phyloP scores from a whole-genome alignment of 192 early-diverging fungal genomes.

The Linnemannia hyalina region DNA sequence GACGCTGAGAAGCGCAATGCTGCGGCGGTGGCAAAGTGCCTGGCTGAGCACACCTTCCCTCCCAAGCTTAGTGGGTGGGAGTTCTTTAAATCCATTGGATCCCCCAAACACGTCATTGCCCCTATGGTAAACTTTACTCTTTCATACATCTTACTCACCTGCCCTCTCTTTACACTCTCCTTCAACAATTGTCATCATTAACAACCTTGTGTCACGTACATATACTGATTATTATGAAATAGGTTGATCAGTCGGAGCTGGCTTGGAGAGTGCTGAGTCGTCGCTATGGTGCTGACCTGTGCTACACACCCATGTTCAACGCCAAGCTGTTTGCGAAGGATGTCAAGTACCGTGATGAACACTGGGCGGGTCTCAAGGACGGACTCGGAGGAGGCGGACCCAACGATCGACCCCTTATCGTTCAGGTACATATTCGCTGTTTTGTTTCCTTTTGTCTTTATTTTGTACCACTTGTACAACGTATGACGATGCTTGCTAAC shows the following conservation, averaged over 20 bases:
- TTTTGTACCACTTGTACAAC: neutral
- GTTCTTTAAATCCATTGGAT: slow-evolving; percentile 79
- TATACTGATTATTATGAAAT: neutral
- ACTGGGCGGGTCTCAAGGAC: slow-evolving; percentile 70
- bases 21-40: slow-evolving; percentile 35
- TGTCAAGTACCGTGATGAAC: slow-evolving; percentile 78
- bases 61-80: slow-evolving; percentile 83
- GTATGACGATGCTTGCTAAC: neutral
- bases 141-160: too few species aligned
- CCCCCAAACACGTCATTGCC: slow-evolving; percentile 85
- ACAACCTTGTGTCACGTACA: neutral
- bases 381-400: slow-evolving; percentile 59
- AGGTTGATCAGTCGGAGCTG: slow-evolving; percentile 92
- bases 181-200: neutral
- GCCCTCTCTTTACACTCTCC: neutral
- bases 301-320: slow-evolving; percentile 99
- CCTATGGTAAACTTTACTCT: slow-evolving; percentile 80
- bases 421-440: slow-evolving; percentile 66
- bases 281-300: slow-evolving; percentile 87
- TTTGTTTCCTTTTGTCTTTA: neutral
- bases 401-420: slow-evolving; percentile 86
- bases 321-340: slow-evolving; percentile 85
- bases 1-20: slow-evolving; percentile 33
- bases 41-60: slow-evolving; percentile 29
- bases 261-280: slow-evolving; percentile 94